Evolutionary conservation across 2,329 filamentous ascomycete species (phyloP), one percentile per base, ranked within the genome.

Genomic region (Cladosporium oxysporum): DNA sequence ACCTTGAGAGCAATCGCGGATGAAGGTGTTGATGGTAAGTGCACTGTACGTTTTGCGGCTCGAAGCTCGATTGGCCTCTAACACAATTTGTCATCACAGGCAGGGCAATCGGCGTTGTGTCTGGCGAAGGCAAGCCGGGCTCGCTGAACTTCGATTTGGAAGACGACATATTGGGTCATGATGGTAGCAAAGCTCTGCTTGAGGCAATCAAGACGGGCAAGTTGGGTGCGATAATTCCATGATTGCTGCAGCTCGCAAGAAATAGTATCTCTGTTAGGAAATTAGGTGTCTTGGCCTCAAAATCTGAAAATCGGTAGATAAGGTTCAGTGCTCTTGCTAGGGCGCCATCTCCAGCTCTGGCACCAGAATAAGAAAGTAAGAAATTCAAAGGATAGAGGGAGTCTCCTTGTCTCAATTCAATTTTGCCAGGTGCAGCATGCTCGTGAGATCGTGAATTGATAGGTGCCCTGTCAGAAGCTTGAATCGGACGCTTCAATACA

Each of bases 131-230:
- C 16, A 60, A 41, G 16, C 55, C 59, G 0, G 69, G 69, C 23
- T 69, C 70, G 44, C 60, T 62, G 62, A 72, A 71, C 28, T 70
- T 70, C 41, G 70, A 72, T 62, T 31, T 71, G n/a, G 63, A 66
- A 6, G 69, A 71, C 65, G 70, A 72, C 67, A 66, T 64, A 49
- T 62, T 63, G 33, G 66, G 68, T 23, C 23, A 52, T 23, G 67
- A 69, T 66, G 67, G 37, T 8, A 67, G 67, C 16, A 50, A 47
- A 26, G 63, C 64, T 18, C 26, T 69, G 26, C 44, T 66, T 14
- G 66, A 49, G 44, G 35, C 58, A 7, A 62, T 66, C 18, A 37
- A 44, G 49, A 64, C 65, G 41, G 66, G 65, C 16, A 58, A 59
- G n/a, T n/a, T 65, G 29, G 62, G 62, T 7, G 16, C 50, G 5